phyloP scores from a whole-genome alignment of 371 early-diverging fungal species.

The Mucor plumbeus region DNA sequence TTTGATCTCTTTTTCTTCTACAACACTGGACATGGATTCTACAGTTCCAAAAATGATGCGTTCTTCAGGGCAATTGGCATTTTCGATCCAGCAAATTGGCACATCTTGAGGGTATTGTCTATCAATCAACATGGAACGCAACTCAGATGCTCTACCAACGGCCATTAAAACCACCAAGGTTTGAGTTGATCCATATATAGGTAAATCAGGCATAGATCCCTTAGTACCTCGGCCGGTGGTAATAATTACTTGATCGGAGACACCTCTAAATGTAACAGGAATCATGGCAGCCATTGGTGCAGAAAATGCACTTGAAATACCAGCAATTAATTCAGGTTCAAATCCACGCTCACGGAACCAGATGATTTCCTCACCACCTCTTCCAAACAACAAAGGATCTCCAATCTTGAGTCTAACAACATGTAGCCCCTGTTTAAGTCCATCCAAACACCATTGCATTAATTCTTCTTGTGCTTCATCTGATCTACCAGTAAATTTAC shows the following conservation, averaged over 20 bases:
- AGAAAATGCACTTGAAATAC: conserved; percentile 79
- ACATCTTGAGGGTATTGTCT: conserved; percentile 63
- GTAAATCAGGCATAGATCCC: conserved; percentile 77
- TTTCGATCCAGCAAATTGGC: conserved; percentile 75
- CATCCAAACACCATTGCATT: conserved; percentile 70
- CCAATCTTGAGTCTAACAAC: conserved; percentile 92
- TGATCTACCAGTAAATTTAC: conserved; percentile 62
- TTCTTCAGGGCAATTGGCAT: conserved; percentile 68
- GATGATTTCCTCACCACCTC: conserved; percentile 88
- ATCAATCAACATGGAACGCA: conserved; percentile 60
- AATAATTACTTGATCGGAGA: conserved; percentile 81
- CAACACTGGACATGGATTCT: conserved; percentile 50
- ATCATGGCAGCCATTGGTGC: conserved; percentile 75
- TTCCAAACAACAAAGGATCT: conserved; percentile 91
- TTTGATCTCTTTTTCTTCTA: conserved; percentile 58
- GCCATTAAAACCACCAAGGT: conserved; percentile 89
- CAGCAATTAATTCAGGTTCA: conserved; percentile 77
- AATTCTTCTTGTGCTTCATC: conserved; percentile 78
- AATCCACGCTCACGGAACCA: conserved; percentile 74
- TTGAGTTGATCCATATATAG: conserved; percentile 62
- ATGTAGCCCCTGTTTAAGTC: conserved; percentile 63
- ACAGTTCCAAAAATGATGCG: conserved; percentile 65
- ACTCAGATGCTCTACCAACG: conserved; percentile 68
- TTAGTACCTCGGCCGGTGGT: conserved; percentile 78
- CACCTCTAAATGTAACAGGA: conserved; percentile 82